Evolutionary conservation across 176 grass and related monocot species (phyloP).

Genomic region (Olyra latifolia): DNA sequence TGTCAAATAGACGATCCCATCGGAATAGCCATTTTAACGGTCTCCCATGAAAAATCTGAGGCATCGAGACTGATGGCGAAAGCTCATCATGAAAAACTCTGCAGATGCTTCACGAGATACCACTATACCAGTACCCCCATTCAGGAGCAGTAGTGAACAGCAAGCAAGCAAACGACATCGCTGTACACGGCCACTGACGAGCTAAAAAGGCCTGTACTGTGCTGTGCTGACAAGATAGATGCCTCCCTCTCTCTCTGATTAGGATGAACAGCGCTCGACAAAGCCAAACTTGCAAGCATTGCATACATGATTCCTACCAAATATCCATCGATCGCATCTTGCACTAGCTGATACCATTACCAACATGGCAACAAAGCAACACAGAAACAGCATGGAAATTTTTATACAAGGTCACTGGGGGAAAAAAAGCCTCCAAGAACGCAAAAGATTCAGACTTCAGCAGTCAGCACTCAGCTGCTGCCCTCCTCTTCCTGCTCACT

Average conservation of each 20-base stretch:
- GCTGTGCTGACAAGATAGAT: conserved; percentile 3
- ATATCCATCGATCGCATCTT: neutral
- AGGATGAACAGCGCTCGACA: conserved; percentile 9
- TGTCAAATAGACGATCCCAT: too few relatives aligned
- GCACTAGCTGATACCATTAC: neutral
- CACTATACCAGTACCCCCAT: neutral
- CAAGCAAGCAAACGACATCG: neutral
- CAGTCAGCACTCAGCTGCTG: conserved; percentile 36
- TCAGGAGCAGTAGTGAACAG: neutral
- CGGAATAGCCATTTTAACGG: too few relatives aligned
- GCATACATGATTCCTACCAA: conserved; percentile 8
- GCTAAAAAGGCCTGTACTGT: neutral
- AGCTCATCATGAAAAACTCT: neutral
- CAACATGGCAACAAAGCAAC: neutral
- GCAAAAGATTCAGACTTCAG: conserved; percentile 3
- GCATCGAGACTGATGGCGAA: neutral
- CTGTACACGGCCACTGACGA: neutral
- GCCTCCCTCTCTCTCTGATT: neutral
- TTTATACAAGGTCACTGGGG: neutral
- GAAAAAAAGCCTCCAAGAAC: conserved; percentile 27
- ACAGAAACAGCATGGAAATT: neutral
- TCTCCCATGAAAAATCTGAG: too few relatives aligned
- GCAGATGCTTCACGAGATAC: neutral
- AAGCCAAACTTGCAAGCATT: conserved; percentile 19
- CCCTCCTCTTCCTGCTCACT: conserved; percentile 59